phyloP scores from a whole-genome alignment of 73 alveolate genomes.

The Paramecium bursaria region DNA sequence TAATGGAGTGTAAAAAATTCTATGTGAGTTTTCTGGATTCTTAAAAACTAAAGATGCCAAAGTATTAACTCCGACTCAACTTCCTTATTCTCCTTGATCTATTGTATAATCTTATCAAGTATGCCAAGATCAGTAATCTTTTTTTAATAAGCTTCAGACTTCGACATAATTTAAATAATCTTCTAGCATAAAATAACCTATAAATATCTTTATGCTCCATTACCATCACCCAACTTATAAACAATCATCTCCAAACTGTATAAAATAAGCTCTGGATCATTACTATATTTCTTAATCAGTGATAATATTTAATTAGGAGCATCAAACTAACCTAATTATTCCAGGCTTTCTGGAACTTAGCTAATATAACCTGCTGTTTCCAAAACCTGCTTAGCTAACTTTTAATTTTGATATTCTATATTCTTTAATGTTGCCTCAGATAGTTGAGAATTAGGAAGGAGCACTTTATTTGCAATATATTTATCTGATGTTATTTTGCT shows the following conservation, averaged over 20 bases:
- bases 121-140: conserved; percentile 42
- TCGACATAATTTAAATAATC: not conserved
- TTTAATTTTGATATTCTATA: not conserved
- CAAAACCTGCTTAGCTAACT: conserved; percentile 18
- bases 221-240: conserved; percentile 3
- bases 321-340: not conserved
- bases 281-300: not conserved
- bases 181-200: not conserved
- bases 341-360: not conserved
- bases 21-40: not conserved
- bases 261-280: conserved; percentile 23
- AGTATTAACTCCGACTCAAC: conserved; percentile 28
- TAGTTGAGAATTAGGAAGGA: conserved; percentile 2
- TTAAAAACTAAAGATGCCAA: conserved; percentile 1
- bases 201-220: conserved; percentile 1
- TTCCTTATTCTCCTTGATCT: not conserved
- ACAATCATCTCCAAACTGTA: conserved; percentile 31
- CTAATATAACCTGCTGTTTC: conserved; percentile 32
- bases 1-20: not conserved
- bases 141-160: conserved; percentile 23
- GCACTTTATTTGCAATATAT: conserved; percentile 18
- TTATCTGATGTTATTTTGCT: conserved; percentile 2
- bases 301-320: conserved; percentile 7
- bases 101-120: not conserved
- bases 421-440: conserved; percentile 7